Base-by-base conservation (phyloP, 768 basidiomycete genomes). In the Boletus insuetus region DNA sequence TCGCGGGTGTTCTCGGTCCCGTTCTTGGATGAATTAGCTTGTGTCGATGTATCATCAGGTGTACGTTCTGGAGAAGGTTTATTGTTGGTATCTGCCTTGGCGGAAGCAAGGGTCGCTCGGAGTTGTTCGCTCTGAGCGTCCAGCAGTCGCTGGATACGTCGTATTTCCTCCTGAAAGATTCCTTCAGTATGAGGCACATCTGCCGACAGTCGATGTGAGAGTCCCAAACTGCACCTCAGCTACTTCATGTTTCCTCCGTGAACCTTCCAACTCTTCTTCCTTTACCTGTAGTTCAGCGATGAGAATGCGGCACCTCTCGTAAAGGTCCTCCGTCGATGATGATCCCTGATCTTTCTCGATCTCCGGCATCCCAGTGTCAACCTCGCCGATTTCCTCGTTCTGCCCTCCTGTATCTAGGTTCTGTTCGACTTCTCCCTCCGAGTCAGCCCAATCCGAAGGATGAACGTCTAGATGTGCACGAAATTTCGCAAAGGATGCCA, bases 401-500 rank as follows among this genome's bases (percentile, higher is more conserved):
- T 56, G 64, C 17, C 17, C 24, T 14, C 51, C 56, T 1, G 34
- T 32, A 47, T 66, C 64, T 4, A 61, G 51, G 37, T 69, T 61
- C 22, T 58, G 64, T 22, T 64, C 66, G 20, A 61, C 64, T 45
- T 69, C 66, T 38, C 61, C 66, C 37, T 67, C 66, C 20, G 54
- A 59, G 46, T 69, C 64, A 3, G 16, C 56, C 64, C 48, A 55
- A 24, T 66, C 64, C 38, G 57, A 52, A 29, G 58, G 47, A 26
- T 68, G 65, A 2, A 53, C 42, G 41, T 67, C 66, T 1, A 69
- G 45, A 4, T 58, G 59, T 35, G 66, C 64, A 29, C 66, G 66
- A 44, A 66, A 69, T 41, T 69, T 67, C 26, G 67, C 67, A 62
- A 67, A 67, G 24, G 67, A 69, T n/a, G 66, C 64, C 66, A 67